Base-by-base conservation (phyloP, 1,284 basidiomycete species). In the Apiotrichum montevideense region DNA sequence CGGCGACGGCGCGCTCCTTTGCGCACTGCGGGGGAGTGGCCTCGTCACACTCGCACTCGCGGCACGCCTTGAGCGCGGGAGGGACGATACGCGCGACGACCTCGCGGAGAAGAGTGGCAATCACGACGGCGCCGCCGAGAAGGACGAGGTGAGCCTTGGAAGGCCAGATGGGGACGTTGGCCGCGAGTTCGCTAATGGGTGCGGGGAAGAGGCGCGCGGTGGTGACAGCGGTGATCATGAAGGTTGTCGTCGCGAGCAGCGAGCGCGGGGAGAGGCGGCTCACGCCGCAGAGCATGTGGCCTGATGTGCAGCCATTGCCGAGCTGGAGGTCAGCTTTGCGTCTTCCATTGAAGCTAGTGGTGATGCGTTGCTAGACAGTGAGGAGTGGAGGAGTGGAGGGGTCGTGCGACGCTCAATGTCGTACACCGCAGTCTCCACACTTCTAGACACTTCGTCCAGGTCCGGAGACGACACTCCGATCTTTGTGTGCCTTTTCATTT, bases 241-340 rank as follows among this genome's bases (percentile, higher is more conserved):
- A 86, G 5, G 79, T 79, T 5, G 76, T 74, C 4, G 84, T 86
- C 4, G 82, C 81, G 35, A 72, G 50, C 40, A 78, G 46, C 6
- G 71, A 84, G 79, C 85, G 80, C 39, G 73, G 61, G 21, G 85
- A 86, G 52, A 85, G 77, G 35, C 83, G 80, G 21, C 85, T 83
- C 33, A 85, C 64, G 39, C 86, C 86, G 61, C 81, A 82, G 50
- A 87, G 79, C 80, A 87, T 85, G 75, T 87, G 86, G 49, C 85
- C 86, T 62, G 56, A 58, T 6, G 57, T 59, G 54, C 57, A 59
- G 7, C 57, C 59, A 1, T 48, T 48, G n/a, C 55, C 55, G 40
- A 60, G 51, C 55, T 61, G 56, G 3, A 21, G 9, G 45, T 34
- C 37, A 39, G 37, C 37, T 3, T 29, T 29, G 29, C 29, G 29